Evolutionary conservation across 148 eudicot species (phyloP).

Genomic region (Rhododendron kiyosumense): DNA sequence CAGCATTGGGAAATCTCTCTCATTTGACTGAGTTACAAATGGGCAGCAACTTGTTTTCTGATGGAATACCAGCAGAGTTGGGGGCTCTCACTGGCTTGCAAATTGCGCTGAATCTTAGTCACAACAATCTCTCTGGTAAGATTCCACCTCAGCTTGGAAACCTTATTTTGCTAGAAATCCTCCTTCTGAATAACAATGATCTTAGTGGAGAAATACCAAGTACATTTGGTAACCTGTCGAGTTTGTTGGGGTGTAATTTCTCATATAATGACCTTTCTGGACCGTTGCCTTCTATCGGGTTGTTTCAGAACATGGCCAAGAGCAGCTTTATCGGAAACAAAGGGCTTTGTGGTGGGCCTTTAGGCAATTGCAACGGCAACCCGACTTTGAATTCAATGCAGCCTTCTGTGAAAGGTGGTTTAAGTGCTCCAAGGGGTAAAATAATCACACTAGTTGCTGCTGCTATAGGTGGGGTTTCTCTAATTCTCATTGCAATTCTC

Average conservation of each 20-base stretch:
- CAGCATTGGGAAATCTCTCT: conserved; percentile 66
- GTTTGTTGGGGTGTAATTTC: conserved; percentile 76
- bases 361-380: conserved; percentile 37
- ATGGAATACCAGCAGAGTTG: conserved; percentile 62
- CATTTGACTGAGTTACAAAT: conserved; percentile 75
- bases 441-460: conserved; percentile 51
- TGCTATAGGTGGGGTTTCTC: conserved; percentile 75
- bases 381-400: conserved; percentile 25
- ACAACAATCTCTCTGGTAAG: conserved; percentile 64
- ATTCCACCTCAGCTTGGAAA: conserved; percentile 86
- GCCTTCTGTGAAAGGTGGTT: conserved; percentile 19
- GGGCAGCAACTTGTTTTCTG: conserved; percentile 80
- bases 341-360: conserved; percentile 81
- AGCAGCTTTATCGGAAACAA: conserved; percentile 67
- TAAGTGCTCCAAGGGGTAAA: conserved; percentile 41
- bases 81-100: conserved; percentile 78
- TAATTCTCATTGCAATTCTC: conserved; percentile 55
- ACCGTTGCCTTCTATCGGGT: conserved; percentile 58
- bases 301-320: conserved; percentile 64
- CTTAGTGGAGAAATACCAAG: conserved; percentile 80
- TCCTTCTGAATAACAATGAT: conserved; percentile 74
- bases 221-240: conserved; percentile 71
- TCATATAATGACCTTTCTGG: conserved; percentile 77
- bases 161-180: conserved; percentile 66
- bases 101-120: conserved; percentile 79